Evolutionary conservation across 805 yeast species (phyloP).

Genomic region (Candida awuae): DNA sequence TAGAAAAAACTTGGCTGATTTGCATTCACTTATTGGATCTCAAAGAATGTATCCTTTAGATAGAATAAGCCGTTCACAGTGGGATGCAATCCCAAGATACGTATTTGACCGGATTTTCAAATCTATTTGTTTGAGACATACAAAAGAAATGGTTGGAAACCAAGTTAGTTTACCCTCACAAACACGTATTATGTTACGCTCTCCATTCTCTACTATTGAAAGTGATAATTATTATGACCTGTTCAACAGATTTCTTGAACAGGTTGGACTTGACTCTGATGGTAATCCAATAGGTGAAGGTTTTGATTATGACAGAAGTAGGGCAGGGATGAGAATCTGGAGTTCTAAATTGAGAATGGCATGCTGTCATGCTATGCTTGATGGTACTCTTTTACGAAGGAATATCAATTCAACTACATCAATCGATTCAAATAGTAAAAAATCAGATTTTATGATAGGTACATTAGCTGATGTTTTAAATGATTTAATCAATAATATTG

Average conservation of each 20-base stretch:
- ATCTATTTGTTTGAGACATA: slow-evolving; percentile 61
- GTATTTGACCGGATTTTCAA: slow-evolving; percentile 49
- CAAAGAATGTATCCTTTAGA: slow-evolving; percentile 61
- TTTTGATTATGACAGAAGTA: slow-evolving; percentile 40
- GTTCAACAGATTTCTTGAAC: slow-evolving; percentile 49
- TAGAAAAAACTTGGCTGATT: slow-evolving; percentile 54
- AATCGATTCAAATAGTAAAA: slow-evolving; percentile 6
- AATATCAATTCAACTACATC: slow-evolving; percentile 3
- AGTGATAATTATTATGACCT: slow-evolving; percentile 70
- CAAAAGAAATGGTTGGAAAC: slow-evolving; percentile 71
- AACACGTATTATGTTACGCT: slow-evolving; percentile 53
- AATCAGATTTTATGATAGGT: slow-evolving; percentile 25
- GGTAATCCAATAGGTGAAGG: slow-evolving; percentile 43
- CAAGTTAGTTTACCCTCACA: slow-evolving; percentile 80
- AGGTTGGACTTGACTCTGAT: slow-evolving; percentile 45
- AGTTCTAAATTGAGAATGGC: slow-evolving; percentile 60
- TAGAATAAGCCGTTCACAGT: slow-evolving; percentile 18
- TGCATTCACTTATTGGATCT: slow-evolving; percentile 64
- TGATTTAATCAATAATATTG: slow-evolving; percentile 53
- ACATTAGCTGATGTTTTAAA: slow-evolving; percentile 63
- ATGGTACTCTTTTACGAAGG: slow-evolving; percentile 8
- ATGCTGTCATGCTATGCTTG: slow-evolving; percentile 69
- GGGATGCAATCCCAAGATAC: slow-evolving; percentile 23
- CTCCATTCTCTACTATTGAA: slow-evolving; percentile 78
- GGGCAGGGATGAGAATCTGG: slow-evolving; percentile 57